Evolutionary conservation across 225 moss, liverwort and hornwort species (phyloP), one percentile per base, ranked within the genome.

Genomic region (Pleurozium schreberi): DNA sequence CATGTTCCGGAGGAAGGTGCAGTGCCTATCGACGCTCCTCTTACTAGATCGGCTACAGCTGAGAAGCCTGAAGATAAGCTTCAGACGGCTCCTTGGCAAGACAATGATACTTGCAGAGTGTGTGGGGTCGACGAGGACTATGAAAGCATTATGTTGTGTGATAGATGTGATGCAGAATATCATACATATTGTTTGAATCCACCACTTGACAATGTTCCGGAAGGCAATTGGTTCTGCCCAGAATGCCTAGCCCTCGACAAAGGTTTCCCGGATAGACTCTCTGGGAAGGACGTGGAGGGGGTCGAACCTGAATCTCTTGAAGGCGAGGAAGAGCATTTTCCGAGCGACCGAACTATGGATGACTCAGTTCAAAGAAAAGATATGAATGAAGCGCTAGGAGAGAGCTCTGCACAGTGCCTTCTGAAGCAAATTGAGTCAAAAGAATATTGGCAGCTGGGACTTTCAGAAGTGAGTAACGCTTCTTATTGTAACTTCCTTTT

Each of bases 121-220:
- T 99, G 99, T 92, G 99, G 96, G 87, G 96, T 99, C 42, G 99
- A 99, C 80, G 99, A 97, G 79, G 99, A 99, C 91, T 97, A 99
- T 89, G 97, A 99, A 90, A 97, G 96, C 89, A 96, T 99, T 87
- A 96, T 99, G 90, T 92, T 99, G 77, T 99, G 99, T 88, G 99
- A 99, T 91, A 95, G 91, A 75, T 99, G 99, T 92, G 99, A 99
- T 91, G 97, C 97, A 66, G 97, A 99, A 87, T 99, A 99, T 79
- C 99, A 99, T 70, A 97, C 96, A 33, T 99, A 99, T 88, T 99
- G 99, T 88, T 89, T 99, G 73, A 95, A 93, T 85, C 99, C 99
- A 45, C 99, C 97, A 73, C 96, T 99, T 66, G 94, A 94, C 75
- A 94, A 95, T 85, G 97, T 99, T 83, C 99, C 99, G 63, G 97